A percentile compares a stretch with the other conserved stretches of the same genome.
Conservation (phyloP, 306 rosid genomes). For the Rosa persica region DNA sequence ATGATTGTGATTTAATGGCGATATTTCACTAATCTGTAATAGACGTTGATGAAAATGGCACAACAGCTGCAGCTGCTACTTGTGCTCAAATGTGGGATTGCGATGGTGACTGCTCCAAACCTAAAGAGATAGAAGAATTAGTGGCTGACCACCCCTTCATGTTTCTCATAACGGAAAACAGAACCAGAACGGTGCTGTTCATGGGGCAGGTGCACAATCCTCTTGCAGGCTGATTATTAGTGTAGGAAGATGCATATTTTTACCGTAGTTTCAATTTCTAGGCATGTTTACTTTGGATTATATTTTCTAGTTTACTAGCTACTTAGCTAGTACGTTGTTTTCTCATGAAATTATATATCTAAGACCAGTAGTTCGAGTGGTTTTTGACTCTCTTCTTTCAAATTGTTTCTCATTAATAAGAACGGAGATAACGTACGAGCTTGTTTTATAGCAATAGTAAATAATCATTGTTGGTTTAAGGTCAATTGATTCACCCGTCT, state of each 20-base stretch:
- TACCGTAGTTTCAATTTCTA: background rate
- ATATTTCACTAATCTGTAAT: conserved; percentile 15
- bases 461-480: too few relatives aligned
- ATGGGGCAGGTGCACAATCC: conserved; percentile 20
- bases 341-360: too few relatives aligned
- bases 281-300: background rate
- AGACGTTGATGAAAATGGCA: conserved; percentile 32
- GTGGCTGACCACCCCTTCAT: conserved; percentile 33
- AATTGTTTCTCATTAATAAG: too few relatives aligned
- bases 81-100: background rate
- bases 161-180: conserved; percentile 25
- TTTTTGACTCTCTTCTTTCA: too few relatives aligned
- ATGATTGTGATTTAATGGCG: conserved; percentile 19
- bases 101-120: fast-evolving
- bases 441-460: too few relatives aligned
- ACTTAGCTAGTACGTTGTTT: too few relatives aligned
- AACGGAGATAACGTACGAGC: too few relatives aligned
- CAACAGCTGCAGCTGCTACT: conserved; percentile 20
- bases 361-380: too few relatives aligned
- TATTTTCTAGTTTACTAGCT: background rate
- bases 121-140: conserved; percentile 5
- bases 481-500: too few relatives aligned
- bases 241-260: background rate
- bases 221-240: background rate
- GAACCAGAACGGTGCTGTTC: conserved; percentile 10